Evolutionary conservation across 2,329 filamentous ascomycete genomes (phyloP).

Genomic region (Pezizomycotina sp.): DNA sequence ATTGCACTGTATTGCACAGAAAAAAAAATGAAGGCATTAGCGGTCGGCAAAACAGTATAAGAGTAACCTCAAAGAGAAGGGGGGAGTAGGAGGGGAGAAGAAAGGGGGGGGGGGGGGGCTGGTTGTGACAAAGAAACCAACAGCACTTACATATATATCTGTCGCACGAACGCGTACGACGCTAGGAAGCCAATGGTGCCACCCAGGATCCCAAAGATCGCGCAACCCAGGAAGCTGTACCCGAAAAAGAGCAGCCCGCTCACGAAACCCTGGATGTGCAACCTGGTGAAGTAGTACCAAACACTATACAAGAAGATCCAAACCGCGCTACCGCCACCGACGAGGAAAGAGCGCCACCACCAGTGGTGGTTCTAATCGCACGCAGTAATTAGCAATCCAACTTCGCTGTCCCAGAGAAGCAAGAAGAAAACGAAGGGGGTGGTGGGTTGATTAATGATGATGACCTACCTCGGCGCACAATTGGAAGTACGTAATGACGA

Average conservation of each 20-base stretch:
- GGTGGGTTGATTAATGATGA: not conserved
- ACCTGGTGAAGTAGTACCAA: constrained; percentile 68
- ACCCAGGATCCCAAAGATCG: constrained; percentile 62
- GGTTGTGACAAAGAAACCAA: not conserved
- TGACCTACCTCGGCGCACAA: constrained; percentile 54
- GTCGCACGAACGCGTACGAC: constrained; percentile 66
- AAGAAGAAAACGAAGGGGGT: not conserved
- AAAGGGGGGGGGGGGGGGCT: not conserved
- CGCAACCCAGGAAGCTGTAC: constrained; percentile 67
- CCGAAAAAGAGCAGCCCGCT: constrained; percentile 69
- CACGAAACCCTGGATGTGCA: constrained; percentile 66
- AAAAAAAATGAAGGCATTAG: constrained; percentile 15
- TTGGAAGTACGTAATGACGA: constrained; percentile 68
- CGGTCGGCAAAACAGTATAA: not conserved
- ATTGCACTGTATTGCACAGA: constrained; percentile 32
- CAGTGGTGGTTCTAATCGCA: constrained; percentile 68
- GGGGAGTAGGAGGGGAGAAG: not conserved
- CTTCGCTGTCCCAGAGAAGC: constrained; percentile 7
- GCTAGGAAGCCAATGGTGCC: constrained; percentile 74
- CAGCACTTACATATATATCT: constrained; percentile 56
- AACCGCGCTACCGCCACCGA: constrained; percentile 57
- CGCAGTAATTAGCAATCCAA: constrained; percentile 4
- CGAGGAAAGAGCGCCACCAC: constrained; percentile 81
- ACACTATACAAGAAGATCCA: constrained; percentile 73
- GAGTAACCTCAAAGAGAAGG: not conserved